Conservation (phyloP, 345 rosid species). For the Citrus trifoliata region DNA sequence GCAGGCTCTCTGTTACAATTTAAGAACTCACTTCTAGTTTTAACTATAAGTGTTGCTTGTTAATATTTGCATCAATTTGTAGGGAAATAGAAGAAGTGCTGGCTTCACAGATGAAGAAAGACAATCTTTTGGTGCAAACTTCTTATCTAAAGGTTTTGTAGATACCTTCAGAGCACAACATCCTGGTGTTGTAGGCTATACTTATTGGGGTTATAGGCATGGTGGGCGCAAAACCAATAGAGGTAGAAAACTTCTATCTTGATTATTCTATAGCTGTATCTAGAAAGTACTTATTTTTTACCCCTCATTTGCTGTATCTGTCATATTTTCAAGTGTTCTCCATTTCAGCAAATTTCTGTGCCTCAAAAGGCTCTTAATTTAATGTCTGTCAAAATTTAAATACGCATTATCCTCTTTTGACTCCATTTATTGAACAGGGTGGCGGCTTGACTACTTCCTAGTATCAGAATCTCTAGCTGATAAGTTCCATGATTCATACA, state of each 20-base stretch:
- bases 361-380: not conserved
- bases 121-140: slow-evolving; percentile 20
- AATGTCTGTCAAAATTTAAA: not conserved
- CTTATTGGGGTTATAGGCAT: slow-evolving; percentile 92
- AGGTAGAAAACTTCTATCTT: slow-evolving; percentile 36
- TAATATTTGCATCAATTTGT: not conserved
- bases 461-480: slow-evolving; percentile 76
- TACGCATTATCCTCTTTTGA: not conserved
- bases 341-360: not conserved
- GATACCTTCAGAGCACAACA: slow-evolving; percentile 90
- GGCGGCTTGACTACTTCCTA: slow-evolving; percentile 97
- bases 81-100: slow-evolving; percentile 97
- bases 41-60: not conserved
- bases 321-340: not conserved
- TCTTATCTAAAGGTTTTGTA: slow-evolving; percentile 76
- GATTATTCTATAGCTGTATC: not conserved
- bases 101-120: slow-evolving; percentile 50
- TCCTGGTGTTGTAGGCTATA: slow-evolving; percentile 82
- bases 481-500: slow-evolving; percentile 80
- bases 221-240: slow-evolving; percentile 78
- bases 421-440: slow-evolving; percentile 47
- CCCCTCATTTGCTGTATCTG: not conserved
- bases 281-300: not conserved
- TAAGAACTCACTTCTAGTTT: not conserved
- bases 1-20: not conserved